Conservation (phyloP, 768 basidiomycete genomes). For the Grammothele lineata region DNA sequence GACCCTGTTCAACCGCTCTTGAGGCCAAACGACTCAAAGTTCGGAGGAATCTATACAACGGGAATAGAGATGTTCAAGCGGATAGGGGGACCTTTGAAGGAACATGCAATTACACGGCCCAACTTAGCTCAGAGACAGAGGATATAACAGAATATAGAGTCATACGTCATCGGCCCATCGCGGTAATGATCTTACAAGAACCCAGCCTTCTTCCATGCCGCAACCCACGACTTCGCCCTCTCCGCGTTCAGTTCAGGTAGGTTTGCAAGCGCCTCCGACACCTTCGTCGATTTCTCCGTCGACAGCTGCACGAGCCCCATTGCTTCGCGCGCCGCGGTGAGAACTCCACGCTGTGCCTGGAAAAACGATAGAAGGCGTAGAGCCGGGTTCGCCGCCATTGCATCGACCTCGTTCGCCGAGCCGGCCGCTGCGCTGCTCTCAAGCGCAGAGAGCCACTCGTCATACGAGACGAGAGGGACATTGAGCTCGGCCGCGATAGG, state of each 20-base stretch:
- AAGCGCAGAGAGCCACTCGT: conserved; percentile 21
- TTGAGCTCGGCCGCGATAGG: conserved; percentile 14
- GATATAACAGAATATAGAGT: too few species aligned
- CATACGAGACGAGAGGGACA: conserved; percentile 24
- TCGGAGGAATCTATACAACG: too few species aligned
- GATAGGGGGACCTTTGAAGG: too few species aligned
- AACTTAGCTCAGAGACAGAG: too few species aligned
- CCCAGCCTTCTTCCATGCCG: conserved; percentile 1
- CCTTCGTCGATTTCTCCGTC: conserved; percentile 7
- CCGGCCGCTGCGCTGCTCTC: conserved; percentile 3
- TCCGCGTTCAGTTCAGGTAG: conserved; percentile 1
- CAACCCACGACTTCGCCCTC: not conserved
- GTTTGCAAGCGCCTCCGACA: conserved; percentile 3
- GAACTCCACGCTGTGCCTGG: not conserved
- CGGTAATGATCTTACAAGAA: too few species aligned
- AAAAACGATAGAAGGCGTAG: conserved; percentile 25
- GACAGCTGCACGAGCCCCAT: conserved; percentile 5
- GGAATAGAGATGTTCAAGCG: too few species aligned
- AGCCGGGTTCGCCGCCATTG: conserved; percentile 21
- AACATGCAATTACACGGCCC: too few species aligned
- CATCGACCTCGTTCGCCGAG: conserved; percentile 9
- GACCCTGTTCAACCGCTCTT: too few species aligned
- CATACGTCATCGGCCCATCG: too few species aligned
- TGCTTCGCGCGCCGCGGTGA: not conserved
- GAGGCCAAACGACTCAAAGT: too few species aligned